Conservation (phyloP, 164 flowering plant genomes). For the Kingdonia uniflora region DNA sequence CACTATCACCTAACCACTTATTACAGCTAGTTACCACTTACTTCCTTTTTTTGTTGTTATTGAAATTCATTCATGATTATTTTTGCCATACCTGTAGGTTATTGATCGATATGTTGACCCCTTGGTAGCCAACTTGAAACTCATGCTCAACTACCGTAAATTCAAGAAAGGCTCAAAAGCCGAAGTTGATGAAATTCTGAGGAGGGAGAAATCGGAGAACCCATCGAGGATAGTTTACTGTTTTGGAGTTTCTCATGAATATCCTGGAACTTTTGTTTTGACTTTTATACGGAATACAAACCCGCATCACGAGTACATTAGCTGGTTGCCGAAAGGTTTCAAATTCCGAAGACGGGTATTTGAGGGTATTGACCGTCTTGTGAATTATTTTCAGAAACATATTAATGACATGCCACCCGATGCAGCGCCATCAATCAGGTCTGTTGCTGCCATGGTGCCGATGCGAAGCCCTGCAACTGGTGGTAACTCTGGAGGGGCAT, state of each 20-base stretch:
- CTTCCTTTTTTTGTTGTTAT: too few species aligned
- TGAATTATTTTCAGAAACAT: slow-evolving; percentile 83
- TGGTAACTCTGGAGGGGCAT: slow-evolving; percentile 36
- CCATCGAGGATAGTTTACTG: slow-evolving; percentile 85
- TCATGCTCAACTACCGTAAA: slow-evolving; percentile 84
- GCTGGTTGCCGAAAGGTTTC: slow-evolving; percentile 88
- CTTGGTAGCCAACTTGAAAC: slow-evolving; percentile 65
- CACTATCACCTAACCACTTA: too few species aligned
- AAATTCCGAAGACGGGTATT: slow-evolving; percentile 71
- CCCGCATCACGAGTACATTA: slow-evolving; percentile 90
- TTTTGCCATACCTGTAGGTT: slow-evolving; percentile 42
- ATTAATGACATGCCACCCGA: slow-evolving; percentile 69
- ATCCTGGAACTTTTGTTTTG: slow-evolving; percentile 87
- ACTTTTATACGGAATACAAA: slow-evolving; percentile 78
- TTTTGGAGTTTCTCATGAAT: slow-evolving; percentile 91
- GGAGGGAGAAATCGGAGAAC: slow-evolving; percentile 60
- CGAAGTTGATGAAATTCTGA: slow-evolving; percentile 82
- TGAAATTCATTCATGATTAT: too few species aligned
- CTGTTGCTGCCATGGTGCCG: slow-evolving; percentile 95
- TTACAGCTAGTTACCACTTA: too few species aligned
- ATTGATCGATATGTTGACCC: slow-evolving; percentile 98
- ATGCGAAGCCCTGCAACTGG: slow-evolving; percentile 82
- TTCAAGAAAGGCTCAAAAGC: slow-evolving; percentile 71
- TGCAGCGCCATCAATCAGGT: slow-evolving; percentile 54
- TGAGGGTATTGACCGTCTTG: slow-evolving; percentile 85